phyloP scores from a whole-genome alignment of 1,284 basidiomycete genomes.

The Trichosporon ovoides region DNA sequence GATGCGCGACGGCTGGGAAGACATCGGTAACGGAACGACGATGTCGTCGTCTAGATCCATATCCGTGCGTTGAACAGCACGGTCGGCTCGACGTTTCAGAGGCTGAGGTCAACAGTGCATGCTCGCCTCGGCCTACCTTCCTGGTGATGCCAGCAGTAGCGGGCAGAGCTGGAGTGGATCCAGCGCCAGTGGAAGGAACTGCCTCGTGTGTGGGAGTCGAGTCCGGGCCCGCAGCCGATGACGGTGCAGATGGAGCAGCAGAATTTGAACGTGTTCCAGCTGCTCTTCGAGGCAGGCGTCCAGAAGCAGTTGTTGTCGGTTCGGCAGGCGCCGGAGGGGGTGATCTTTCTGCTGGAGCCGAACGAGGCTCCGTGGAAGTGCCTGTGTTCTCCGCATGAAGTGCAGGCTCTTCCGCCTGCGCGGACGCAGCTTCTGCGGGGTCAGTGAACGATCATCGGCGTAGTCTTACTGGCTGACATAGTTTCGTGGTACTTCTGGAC shows the following conservation, averaged over 20 bases:
- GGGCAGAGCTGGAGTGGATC: background rate
- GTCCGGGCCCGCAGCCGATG: background rate
- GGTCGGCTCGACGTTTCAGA: conserved; percentile 28
- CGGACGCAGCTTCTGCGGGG: too few relatives aligned
- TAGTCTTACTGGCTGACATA: background rate
- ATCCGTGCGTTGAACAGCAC: conserved; percentile 18
- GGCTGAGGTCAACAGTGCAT: conserved; percentile 13
- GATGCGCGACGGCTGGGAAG: conserved; percentile 6
- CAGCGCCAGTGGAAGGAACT: conserved; percentile 28
- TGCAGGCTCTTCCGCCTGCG: background rate
- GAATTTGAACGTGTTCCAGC: background rate
- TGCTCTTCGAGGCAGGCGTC: background rate
- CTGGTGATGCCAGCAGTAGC: background rate
- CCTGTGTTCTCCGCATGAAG: background rate
- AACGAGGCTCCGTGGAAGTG: background rate
- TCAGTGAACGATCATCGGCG: too few relatives aligned
- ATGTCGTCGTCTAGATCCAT: conserved; percentile 19
- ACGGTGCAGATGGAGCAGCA: background rate
- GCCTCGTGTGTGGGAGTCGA: conserved; percentile 14
- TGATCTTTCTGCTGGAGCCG: background rate
- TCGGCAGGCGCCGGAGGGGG: background rate
- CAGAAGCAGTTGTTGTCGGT: background rate
- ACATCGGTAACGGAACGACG: background rate
- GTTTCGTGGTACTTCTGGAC: conserved; percentile 20
- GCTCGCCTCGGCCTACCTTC: conserved; percentile 8